Conservation (phyloP, 768 basidiomycete species). For the Rhizopogon salebrosus region DNA sequence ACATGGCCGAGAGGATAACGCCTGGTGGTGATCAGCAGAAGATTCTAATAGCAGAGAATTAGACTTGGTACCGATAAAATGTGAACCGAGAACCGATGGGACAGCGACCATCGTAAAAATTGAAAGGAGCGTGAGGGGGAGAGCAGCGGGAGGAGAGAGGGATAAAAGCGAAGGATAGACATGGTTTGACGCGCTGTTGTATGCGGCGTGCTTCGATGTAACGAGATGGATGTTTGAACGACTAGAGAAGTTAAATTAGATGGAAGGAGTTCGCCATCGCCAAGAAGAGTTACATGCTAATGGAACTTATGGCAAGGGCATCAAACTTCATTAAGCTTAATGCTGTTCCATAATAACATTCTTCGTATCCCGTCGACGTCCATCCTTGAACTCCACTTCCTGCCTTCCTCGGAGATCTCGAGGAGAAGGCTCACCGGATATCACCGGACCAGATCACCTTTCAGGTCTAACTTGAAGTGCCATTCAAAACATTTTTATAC, state of each 20-base stretch:
- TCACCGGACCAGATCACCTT: too few species aligned
- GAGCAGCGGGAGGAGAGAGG: not conserved
- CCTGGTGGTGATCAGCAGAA: constrained; percentile 15
- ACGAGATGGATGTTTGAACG: constrained; percentile 27
- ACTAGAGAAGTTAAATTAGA: constrained; percentile 11
- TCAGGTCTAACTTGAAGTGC: too few species aligned
- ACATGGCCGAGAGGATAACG: constrained; percentile 28
- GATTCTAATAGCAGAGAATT: not conserved
- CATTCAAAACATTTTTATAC: too few species aligned
- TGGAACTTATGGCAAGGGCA: too few species aligned
- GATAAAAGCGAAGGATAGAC: constrained; percentile 3
- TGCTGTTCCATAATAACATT: not conserved
- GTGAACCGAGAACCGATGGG: constrained; percentile 21
- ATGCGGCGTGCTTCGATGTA: constrained; percentile 26
- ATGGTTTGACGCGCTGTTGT: constrained; percentile 20
- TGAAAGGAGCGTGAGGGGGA: not conserved
- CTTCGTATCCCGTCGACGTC: too few species aligned
- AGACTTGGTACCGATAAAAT: constrained; percentile 20
- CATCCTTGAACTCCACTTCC: too few species aligned
- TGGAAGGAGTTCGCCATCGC: not conserved
- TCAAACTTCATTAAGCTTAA: not conserved
- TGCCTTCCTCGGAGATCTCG: not conserved
- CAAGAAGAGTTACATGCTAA: too few species aligned
- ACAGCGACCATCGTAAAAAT: constrained; percentile 10
- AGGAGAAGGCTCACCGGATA: too few species aligned